Evolutionary conservation across 2,329 filamentous ascomycete species (phyloP).

Genomic region (Venturia effusa): DNA sequence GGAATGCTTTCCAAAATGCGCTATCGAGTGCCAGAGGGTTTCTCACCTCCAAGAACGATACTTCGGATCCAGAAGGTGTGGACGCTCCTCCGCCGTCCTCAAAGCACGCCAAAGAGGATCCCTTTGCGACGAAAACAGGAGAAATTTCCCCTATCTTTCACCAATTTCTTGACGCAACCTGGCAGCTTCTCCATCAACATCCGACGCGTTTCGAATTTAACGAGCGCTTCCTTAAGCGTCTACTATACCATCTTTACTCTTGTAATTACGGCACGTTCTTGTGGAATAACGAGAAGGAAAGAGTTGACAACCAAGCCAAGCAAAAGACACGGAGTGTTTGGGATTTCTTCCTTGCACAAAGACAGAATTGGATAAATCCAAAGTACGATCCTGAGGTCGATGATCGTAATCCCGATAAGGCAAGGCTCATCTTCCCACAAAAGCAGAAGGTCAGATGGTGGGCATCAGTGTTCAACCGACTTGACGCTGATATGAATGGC

Average conservation of each 20-base stretch:
- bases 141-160: slow-evolving; percentile 88
- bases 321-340: slow-evolving; percentile 79
- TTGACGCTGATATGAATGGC: slow-evolving; percentile 83
- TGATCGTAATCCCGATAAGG: slow-evolving; percentile 67
- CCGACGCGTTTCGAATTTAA: slow-evolving; percentile 92
- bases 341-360: slow-evolving; percentile 84
- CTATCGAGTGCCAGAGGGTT: slow-evolving; percentile 77
- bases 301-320: slow-evolving; percentile 55
- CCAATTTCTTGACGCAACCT: slow-evolving; percentile 90
- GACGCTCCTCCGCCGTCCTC: slow-evolving; percentile 22
- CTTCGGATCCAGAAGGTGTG: slow-evolving; percentile 43
- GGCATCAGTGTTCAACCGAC: slow-evolving; percentile 75
- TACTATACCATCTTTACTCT: slow-evolving; percentile 89
- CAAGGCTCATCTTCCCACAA: slow-evolving; percentile 73
- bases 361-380: slow-evolving; percentile 70
- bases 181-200: slow-evolving; percentile 77
- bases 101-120: slow-evolving; percentile 34
- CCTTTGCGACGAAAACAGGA: slow-evolving; percentile 67
- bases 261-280: slow-evolving; percentile 97
- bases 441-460: slow-evolving; percentile 83
- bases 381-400: slow-evolving; percentile 66
- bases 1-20: slow-evolving; percentile 76
- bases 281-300: slow-evolving; percentile 87
- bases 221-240: slow-evolving; percentile 76
- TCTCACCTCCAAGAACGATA: slow-evolving; percentile 68